Percentiles rank a stretch among this genome's conserved stretches.
These are phyloP conservation scores for Sugiyamaella neomexicana DNA, from an alignment of 1,139 yeast species.

Conservation along the genomic window DNA sequence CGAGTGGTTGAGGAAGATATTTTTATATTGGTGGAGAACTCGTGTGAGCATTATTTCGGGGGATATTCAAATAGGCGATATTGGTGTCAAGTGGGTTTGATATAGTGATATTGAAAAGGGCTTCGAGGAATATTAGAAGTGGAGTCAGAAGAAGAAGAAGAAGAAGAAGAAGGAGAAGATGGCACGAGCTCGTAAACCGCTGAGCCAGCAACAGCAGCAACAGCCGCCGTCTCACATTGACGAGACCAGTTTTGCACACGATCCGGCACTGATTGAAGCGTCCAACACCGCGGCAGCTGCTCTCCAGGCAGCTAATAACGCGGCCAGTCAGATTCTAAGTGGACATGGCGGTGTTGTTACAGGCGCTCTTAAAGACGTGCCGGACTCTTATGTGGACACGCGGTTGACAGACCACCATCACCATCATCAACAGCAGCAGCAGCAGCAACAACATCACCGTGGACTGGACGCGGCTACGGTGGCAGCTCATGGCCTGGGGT, in stretches of 20 bases:
- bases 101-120: constrained; percentile 11
- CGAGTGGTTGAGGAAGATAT: constrained; percentile 13
- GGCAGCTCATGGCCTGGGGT: constrained; percentile 9
- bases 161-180: too few relatives aligned
- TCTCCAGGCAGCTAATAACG: constrained; percentile 7
- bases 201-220: neutral
- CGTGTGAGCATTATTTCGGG: too few relatives aligned
- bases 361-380: neutral
- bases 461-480: neutral
- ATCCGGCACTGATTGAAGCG: constrained; percentile 16
- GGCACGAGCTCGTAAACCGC: constrained; percentile 4
- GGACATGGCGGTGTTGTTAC: neutral
- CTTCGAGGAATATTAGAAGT: neutral
- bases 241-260: constrained; percentile 8
- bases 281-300: constrained; percentile 16
- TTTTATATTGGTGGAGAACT: constrained; percentile 7
- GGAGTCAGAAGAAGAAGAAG: neutral
- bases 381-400: constrained; percentile 8
- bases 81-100: too few relatives aligned
- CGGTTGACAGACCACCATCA: constrained; percentile 4
- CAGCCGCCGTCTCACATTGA: constrained; percentile 1
- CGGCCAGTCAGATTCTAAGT: constrained; percentile 8
- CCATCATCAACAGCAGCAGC: constrained; percentile 11
- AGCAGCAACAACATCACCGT: too few relatives aligned
- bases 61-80: neutral